Conservation (phyloP, 352 stramenopile species). For the Pythium dissimile region DNA sequence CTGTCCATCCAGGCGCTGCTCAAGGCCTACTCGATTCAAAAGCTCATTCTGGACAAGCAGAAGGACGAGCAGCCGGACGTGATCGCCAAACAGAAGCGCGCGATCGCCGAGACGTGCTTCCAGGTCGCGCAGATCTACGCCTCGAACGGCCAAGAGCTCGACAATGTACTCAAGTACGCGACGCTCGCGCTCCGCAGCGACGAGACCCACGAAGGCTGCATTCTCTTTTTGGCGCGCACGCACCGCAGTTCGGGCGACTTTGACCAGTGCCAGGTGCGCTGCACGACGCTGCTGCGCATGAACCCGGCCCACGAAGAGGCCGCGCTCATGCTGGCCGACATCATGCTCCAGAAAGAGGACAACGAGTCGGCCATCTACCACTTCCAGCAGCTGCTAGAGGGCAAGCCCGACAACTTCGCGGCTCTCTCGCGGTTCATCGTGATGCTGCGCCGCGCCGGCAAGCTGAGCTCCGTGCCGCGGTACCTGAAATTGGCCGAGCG, state of each 20-base stretch:
- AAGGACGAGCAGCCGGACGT: constrained; percentile 83
- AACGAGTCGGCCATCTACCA: constrained; percentile 87
- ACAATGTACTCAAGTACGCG: constrained; percentile 81
- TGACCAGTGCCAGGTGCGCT: constrained; percentile 86
- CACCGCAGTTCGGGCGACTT: constrained; percentile 71
- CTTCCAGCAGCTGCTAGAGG: constrained; percentile 87
- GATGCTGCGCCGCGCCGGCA: constrained; percentile 84
- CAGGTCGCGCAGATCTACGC: constrained; percentile 75
- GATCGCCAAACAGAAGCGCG: constrained; percentile 62
- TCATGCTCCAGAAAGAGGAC: constrained; percentile 88
- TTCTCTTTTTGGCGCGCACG: constrained; percentile 78
- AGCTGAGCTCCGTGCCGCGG: constrained; percentile 58
- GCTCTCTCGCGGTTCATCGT: constrained; percentile 86
- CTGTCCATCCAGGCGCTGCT: constrained; percentile 76
- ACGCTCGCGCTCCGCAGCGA: constrained; percentile 74
- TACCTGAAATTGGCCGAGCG: constrained; percentile 86
- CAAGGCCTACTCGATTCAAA: constrained; percentile 83
- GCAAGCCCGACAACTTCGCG: constrained; percentile 88
- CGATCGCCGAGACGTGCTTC: constrained; percentile 82
- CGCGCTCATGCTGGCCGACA: constrained; percentile 88
- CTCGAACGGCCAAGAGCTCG: constrained; percentile 28
- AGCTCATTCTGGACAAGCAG: constrained; percentile 75
- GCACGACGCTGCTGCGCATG: constrained; percentile 73
- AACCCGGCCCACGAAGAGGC: constrained; percentile 84
- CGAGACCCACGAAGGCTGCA: constrained; percentile 76